These are phyloP conservation scores for Arthrinium phaeospermum DNA, from an alignment of 2,329 filamentous ascomycete species.

Conservation along the genomic window DNA sequence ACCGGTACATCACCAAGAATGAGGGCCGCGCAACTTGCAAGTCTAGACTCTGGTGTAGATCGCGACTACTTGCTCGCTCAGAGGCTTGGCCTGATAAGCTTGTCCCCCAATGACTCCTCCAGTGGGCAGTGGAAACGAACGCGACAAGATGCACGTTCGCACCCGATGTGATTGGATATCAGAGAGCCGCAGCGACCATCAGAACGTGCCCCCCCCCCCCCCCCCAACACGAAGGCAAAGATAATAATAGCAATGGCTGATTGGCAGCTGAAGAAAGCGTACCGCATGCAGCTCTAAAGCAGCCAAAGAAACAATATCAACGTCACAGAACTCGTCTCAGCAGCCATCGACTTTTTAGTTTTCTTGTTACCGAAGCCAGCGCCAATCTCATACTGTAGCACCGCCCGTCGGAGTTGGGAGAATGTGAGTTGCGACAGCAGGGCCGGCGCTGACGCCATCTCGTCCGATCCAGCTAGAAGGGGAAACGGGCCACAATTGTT, in stretches of 20 bases:
- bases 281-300: constrained; percentile 1
- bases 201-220: constrained; percentile 1
- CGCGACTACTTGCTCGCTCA: background rate
- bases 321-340: background rate
- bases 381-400: background rate
- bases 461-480: background rate
- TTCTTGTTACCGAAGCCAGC: background rate
- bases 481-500: constrained; percentile 13
- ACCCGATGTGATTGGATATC: background rate
- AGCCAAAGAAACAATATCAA: background rate
- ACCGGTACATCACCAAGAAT: background rate
- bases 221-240: constrained; percentile 8
- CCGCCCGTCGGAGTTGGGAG: constrained; percentile 3
- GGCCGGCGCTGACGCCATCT: background rate
- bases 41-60: background rate
- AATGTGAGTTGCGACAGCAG: background rate
- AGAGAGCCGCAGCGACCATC: background rate
- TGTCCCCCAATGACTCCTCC: background rate
- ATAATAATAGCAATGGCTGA: constrained; percentile 11
- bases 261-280: background rate
- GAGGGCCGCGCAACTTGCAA: background rate
- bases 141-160: background rate
- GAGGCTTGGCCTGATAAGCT: constrained; percentile 15
- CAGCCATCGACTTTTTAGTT: background rate
- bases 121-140: background rate